Conservation (phyloP, 305 asterid species). For the Stenogyne calaminthoides region DNA sequence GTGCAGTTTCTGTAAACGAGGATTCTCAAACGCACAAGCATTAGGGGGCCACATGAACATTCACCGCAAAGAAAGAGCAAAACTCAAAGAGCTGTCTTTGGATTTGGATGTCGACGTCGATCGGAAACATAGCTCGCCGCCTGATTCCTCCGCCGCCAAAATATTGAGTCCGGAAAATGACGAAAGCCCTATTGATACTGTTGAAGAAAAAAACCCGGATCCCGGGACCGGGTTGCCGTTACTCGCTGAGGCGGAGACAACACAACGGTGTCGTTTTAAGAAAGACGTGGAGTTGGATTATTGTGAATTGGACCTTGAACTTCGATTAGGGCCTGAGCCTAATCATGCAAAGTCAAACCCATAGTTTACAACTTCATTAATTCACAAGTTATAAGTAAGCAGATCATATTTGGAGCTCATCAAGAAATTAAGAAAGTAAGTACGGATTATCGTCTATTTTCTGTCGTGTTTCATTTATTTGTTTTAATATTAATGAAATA, state of each 20-base stretch:
- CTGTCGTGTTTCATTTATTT: too few species aligned
- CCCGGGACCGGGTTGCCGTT: neutral
- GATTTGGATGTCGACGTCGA: slow-evolving; percentile 16
- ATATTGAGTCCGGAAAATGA: neutral
- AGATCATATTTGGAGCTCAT: too few species aligned
- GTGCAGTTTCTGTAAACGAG: slow-evolving; percentile 66
- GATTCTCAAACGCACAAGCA: slow-evolving; percentile 80
- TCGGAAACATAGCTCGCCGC: slow-evolving; percentile 14
- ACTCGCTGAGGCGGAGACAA: too few species aligned
- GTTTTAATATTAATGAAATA: neutral
- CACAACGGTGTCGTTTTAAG: neutral
- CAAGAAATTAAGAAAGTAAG: too few species aligned
- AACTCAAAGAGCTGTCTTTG: slow-evolving; percentile 46
- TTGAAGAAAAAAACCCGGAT: too few species aligned
- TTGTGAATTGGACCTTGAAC: slow-evolving; percentile 48
- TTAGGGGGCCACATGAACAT: slow-evolving; percentile 85
- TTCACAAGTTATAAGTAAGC: too few species aligned
- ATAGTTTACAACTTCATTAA: too few species aligned
- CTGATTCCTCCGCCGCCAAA: neutral
- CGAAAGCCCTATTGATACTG: too few species aligned
- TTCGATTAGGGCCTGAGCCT: slow-evolving; percentile 50
- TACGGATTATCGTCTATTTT: too few species aligned
- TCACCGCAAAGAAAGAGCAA: slow-evolving; percentile 73
- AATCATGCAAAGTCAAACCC: slow-evolving; percentile 31
- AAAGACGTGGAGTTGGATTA: neutral